Percentiles rank a stretch among this genome's conserved stretches.
phyloP scores from a whole-genome alignment of 495 filamentous ascomycete genomes.

The Xylaria grammica region DNA sequence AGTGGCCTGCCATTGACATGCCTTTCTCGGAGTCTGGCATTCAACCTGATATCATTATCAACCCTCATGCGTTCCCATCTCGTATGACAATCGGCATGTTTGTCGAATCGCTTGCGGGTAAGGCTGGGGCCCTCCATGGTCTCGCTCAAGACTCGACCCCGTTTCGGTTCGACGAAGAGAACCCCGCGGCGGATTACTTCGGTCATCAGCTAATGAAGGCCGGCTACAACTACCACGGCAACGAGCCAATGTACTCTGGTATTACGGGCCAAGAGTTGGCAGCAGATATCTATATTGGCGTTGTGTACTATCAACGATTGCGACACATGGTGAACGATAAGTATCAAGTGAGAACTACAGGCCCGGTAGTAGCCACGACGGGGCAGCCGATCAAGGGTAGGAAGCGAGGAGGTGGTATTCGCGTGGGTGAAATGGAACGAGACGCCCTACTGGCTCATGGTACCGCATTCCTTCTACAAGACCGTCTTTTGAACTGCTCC shows the following conservation, averaged over 20 bases:
- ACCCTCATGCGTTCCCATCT: slow-evolving; percentile 99
- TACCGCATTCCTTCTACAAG: slow-evolving; percentile 91
- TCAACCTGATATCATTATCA: slow-evolving; percentile 97
- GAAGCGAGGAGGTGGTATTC: slow-evolving; percentile 94
- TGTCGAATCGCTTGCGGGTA: slow-evolving; percentile 94
- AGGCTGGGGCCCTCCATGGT: slow-evolving; percentile 91
- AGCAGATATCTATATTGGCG: slow-evolving; percentile 94
- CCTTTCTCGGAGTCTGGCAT: slow-evolving; percentile 97
- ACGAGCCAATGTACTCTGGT: slow-evolving; percentile 96
- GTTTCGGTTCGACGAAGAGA: slow-evolving; percentile 90
- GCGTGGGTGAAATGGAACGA: slow-evolving; percentile 98
- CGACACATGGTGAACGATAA: slow-evolving; percentile 99
- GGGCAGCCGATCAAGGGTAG: slow-evolving; percentile 97
- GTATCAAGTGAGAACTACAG: slow-evolving; percentile 96
- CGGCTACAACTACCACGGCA: slow-evolving; percentile 97
- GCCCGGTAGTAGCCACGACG: slow-evolving; percentile 83
- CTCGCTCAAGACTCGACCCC: slow-evolving; percentile 93
- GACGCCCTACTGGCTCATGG: slow-evolving; percentile 94
- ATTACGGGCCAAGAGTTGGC: slow-evolving; percentile 93
- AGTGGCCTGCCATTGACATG: slow-evolving; percentile 94
- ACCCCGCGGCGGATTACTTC: slow-evolving; percentile 93
- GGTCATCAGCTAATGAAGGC: slow-evolving; percentile 91
- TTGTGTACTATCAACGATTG: slow-evolving; percentile 97
- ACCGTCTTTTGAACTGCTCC: slow-evolving; percentile 94
- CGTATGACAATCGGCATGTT: slow-evolving; percentile 99